These are phyloP conservation scores for Emericellopsis terricola DNA, from an alignment of 495 filamentous ascomycete species.

Conservation along the genomic window DNA sequence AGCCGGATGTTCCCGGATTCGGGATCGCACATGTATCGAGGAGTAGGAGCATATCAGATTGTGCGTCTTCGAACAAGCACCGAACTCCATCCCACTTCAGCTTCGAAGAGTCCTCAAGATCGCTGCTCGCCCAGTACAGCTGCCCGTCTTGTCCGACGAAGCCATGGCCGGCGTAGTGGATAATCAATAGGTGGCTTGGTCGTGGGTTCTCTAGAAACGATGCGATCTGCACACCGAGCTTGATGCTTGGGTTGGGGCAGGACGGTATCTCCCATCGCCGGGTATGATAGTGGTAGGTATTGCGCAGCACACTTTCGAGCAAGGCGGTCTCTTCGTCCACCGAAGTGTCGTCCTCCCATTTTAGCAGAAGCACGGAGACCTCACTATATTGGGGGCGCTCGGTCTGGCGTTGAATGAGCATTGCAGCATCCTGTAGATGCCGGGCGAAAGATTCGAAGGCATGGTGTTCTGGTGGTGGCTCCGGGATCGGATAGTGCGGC, in stretches of 20 bases:
- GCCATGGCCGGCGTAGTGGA: conserved; percentile 37
- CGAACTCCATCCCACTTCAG: conserved; percentile 30
- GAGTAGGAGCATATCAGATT: conserved; percentile 29
- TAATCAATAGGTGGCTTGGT: conserved; percentile 34
- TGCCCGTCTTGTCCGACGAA: conserved; percentile 30
- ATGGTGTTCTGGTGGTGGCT: conserved; percentile 21
- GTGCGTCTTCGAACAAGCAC: conserved; percentile 30
- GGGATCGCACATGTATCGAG: conserved; percentile 26
- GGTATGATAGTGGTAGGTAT: conserved; percentile 34
- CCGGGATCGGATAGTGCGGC: conserved; percentile 1
- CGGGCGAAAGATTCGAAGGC: conserved; percentile 39
- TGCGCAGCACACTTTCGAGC: conserved; percentile 30
- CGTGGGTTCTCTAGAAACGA: conserved; percentile 30
- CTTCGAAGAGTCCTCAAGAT: conserved; percentile 20
- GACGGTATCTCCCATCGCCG: conserved; percentile 33
- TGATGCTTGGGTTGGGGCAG: conserved; percentile 29
- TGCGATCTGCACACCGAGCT: conserved; percentile 31
- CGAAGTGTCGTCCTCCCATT: conserved; percentile 35
- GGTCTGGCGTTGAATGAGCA: conserved; percentile 32
- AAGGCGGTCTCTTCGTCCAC: conserved; percentile 27
- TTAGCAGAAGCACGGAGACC: conserved; percentile 32
- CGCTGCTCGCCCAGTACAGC: conserved; percentile 34
- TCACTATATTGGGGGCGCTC: conserved; percentile 30
- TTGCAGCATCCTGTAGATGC: conserved; percentile 39
- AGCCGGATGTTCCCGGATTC: conserved; percentile 22